These are phyloP conservation scores for Stephania japonica DNA, from an alignment of 164 flowering plant genomes.

Conservation along the genomic window DNA sequence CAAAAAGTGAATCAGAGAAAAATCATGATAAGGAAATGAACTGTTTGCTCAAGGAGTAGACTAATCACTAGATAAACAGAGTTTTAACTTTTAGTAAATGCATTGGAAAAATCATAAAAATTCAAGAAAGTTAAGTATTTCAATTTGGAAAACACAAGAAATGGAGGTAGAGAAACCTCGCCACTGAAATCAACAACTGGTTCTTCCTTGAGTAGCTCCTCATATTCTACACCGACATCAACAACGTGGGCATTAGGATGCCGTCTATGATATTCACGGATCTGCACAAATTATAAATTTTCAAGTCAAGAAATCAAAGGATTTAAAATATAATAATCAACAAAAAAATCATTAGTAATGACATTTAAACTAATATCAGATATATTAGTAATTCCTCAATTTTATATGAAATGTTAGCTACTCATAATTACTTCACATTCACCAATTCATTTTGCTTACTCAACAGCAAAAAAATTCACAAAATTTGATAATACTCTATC, in stretches of 20 bases:
- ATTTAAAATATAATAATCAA: background rate
- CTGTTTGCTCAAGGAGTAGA: background rate
- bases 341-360: background rate
- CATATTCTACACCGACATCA: slow-evolving; percentile 67
- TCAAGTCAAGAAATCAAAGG: background rate
- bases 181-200: slow-evolving; percentile 91
- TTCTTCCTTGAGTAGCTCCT: slow-evolving; percentile 82
- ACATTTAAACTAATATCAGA: no score
- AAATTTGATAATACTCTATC: no score
- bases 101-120: background rate
- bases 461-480: no score
- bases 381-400: background rate
- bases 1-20: background rate
- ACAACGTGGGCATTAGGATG: slow-evolving; percentile 91
- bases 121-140: background rate
- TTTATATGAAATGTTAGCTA: background rate
- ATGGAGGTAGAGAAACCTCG: slow-evolving; percentile 47
- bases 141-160: background rate
- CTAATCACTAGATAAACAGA: background rate
- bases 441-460: background rate
- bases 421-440: background rate
- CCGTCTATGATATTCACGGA: slow-evolving; percentile 91
- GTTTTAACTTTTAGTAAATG: background rate
- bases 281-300: slow-evolving; percentile 39
- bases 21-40: no score